phyloP scores from a whole-genome alignment of 495 filamentous ascomycete genomes.

The Lasiosphaeria miniovina region DNA sequence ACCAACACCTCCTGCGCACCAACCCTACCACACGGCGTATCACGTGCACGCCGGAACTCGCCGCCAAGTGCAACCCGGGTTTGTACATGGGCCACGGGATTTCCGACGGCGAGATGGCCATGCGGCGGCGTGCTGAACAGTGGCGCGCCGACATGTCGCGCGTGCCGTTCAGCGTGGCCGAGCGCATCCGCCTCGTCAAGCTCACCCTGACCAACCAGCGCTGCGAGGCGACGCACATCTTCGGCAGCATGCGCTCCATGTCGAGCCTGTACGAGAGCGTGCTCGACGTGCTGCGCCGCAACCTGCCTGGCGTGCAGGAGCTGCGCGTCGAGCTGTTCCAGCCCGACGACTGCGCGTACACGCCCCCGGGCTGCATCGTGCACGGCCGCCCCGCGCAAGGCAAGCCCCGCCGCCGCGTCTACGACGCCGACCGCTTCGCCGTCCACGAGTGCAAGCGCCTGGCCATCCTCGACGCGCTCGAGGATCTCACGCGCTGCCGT shows the following conservation, averaged over 20 bases:
- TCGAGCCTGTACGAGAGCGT: background rate
- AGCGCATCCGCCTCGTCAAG: background rate
- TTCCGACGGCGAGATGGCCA: too few species aligned
- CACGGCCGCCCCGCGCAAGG: background rate
- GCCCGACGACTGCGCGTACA: background rate
- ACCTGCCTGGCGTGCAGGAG: background rate
- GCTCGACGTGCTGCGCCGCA: background rate
- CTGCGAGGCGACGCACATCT: background rate
- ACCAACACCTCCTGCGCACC: background rate
- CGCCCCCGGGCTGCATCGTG: too few species aligned
- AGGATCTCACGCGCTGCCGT: background rate
- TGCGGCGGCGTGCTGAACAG: too few species aligned
- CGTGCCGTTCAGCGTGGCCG: too few species aligned
- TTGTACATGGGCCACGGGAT: too few species aligned
- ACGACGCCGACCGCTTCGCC: background rate
- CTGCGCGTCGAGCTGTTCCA: background rate
- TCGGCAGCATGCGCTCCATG: background rate
- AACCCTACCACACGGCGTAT: too few species aligned
- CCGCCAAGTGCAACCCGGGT: too few species aligned
- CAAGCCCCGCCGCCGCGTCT: background rate
- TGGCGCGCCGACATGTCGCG: too few species aligned
- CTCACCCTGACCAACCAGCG: background rate
- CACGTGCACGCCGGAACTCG: too few species aligned
- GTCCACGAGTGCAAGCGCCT: background rate
- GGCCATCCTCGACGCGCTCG: background rate